These are phyloP conservation scores for Ascochyta fabae DNA, from an alignment of 2,329 filamentous ascomycete species.

Conservation along the genomic window DNA sequence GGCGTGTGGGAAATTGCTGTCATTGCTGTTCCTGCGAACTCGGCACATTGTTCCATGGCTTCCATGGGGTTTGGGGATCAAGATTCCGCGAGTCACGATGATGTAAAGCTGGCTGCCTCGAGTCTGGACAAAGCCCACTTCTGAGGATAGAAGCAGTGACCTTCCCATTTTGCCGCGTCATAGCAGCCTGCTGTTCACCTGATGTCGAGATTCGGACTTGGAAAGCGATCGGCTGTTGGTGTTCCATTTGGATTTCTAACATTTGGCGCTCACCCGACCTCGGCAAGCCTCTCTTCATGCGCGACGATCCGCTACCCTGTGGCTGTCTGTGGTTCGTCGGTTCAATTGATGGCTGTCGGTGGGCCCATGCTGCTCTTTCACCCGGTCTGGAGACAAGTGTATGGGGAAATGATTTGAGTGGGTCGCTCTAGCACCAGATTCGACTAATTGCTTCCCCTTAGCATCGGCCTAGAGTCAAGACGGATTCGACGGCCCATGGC, in stretches of 20 bases:
- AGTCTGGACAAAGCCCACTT: conserved; percentile 18
- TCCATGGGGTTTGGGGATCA: conserved; percentile 9
- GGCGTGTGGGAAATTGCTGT: conserved; percentile 12
- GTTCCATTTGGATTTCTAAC: conserved; percentile 27
- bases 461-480: conserved; percentile 27
- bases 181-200: conserved; percentile 23
- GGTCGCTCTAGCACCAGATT: conserved; percentile 37
- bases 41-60: not conserved
- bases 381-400: conserved; percentile 40
- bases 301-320: conserved; percentile 38
- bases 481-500: conserved; percentile 39
- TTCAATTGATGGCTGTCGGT: conserved; percentile 34
- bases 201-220: conserved; percentile 17
- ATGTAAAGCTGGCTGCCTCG: conserved; percentile 28
- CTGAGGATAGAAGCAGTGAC: conserved; percentile 13
- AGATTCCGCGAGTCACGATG: conserved; percentile 20
- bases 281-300: conserved; percentile 29
- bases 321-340: conserved; percentile 34
- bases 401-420: conserved; percentile 41
- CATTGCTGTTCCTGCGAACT: not conserved
- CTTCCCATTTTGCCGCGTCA: conserved; percentile 28
- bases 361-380: conserved; percentile 38
- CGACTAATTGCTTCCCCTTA: conserved; percentile 38
- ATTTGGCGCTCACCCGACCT: conserved; percentile 38
- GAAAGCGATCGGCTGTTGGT: conserved; percentile 25